Evolutionary conservation across 2,329 filamentous ascomycete genomes (phyloP), one percentile per base, ranked within the genome.

Genomic region (Pestalotiopsis sp.): DNA sequence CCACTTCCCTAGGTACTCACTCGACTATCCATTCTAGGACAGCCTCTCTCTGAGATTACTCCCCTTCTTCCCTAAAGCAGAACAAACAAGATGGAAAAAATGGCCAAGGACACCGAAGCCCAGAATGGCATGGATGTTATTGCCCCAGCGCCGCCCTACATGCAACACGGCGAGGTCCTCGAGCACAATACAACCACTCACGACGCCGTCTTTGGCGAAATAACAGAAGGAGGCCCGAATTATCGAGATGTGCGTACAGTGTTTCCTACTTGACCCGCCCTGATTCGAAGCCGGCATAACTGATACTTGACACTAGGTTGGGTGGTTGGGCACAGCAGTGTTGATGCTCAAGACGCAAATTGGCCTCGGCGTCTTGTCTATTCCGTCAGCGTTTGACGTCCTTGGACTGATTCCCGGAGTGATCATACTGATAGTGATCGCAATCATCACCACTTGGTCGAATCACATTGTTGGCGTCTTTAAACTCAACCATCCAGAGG

Each of bases 341-440:
- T 74, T 83, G 35, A 84, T 83, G 81, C 79, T 82, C 73, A 83
- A 84, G 71, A 81, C 78, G 2, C 80, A 82, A 67, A 79, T 83
- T 24, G 82, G 82, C 17, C 78, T 84, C 1, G 74, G 81, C 30
- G 82, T 86, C n/a, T 78, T 86, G n/a, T 83, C 83, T 0, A 83
- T 86, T 30, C 84, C 84, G 0, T 70, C 73, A 7, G 79, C 79
- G 0, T 84, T 85, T 68, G 75, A 86, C 65, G 74, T 75, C 1
- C 77, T 86, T 3, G 84, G 84, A 4, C 74, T 86, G 26, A 75
- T 85, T 11, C 84, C 84, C 0, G 84, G 84, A n/a, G 72, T 85
- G 11, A 80, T 86, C 30, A 77, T 78, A 30, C 75, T 86, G 6
- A 52, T 79, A 3, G 66, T 71, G 2, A 79, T 85, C 35, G 80